Percentiles rank a stretch among this genome's conserved stretches.
These are phyloP conservation scores for Edaphochlamys debaryana DNA, from an alignment of 139 green algal species.

Conservation along the genomic window DNA sequence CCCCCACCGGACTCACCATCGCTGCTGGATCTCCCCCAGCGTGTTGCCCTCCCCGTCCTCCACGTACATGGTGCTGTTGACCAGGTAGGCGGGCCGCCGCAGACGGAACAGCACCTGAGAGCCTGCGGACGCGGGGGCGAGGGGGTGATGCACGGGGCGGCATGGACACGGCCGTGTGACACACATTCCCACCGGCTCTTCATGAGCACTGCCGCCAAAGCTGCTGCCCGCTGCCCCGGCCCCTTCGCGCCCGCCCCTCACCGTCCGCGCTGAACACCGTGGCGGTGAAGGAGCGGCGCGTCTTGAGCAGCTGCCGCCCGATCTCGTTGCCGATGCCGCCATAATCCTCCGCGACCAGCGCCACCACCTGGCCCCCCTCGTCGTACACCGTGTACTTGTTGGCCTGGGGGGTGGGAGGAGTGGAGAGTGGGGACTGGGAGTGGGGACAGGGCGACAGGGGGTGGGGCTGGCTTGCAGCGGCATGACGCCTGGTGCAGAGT, in stretches of 20 bases:
- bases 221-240: too few relatives aligned
- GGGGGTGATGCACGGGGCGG: neutral
- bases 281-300: slow-evolving; percentile 77
- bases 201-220: too few relatives aligned
- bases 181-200: too few relatives aligned
- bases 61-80: slow-evolving; percentile 75
- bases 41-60: slow-evolving; percentile 54
- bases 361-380: slow-evolving; percentile 51
- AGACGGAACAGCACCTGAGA: slow-evolving; percentile 81
- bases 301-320: slow-evolving; percentile 82
- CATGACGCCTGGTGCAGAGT: too few relatives aligned
- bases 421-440: neutral
- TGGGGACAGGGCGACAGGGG: neutral
- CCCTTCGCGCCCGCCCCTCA: neutral
- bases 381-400: slow-evolving; percentile 84
- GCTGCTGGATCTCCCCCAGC: slow-evolving; percentile 81
- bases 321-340: slow-evolving; percentile 75
- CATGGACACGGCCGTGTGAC: neutral
- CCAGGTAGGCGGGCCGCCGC: slow-evolving; percentile 82
- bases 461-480: neutral
- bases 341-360: slow-evolving; percentile 56
- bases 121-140: neutral
- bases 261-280: slow-evolving; percentile 79
- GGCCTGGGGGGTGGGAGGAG: slow-evolving; percentile 30
- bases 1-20: too few relatives aligned